Conservation (phyloP, 2,329 filamentous ascomycete genomes). For the Fusarium armeniacum region DNA sequence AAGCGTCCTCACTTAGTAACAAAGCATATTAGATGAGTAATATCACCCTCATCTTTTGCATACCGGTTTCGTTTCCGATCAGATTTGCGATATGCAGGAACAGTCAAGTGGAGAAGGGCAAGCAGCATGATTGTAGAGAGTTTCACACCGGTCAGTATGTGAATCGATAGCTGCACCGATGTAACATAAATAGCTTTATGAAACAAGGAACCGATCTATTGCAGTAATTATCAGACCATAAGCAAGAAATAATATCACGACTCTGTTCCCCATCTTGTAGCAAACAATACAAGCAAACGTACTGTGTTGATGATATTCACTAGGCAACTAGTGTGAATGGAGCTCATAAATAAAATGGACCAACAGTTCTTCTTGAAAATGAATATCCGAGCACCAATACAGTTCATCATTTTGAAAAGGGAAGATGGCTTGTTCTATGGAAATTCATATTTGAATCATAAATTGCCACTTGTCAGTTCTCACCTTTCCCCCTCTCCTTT, state of each 20-base stretch:
- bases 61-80: not conserved
- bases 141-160: not conserved
- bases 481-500: not conserved
- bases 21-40: no score
- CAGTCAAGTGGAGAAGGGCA: not conserved
- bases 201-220: not conserved
- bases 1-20: not conserved
- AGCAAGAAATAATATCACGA: not conserved
- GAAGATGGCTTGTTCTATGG: not conserved
- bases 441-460: not conserved
- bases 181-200: not conserved
- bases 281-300: not conserved
- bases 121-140: not conserved
- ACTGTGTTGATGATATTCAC: not conserved
- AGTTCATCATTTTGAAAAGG: not conserved
- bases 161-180: not conserved
- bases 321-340: fast-evolving
- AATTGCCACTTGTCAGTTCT: not conserved
- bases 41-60: not conserved
- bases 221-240: not conserved
- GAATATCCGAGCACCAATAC: not conserved
- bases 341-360: not conserved
- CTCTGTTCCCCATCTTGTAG: not conserved
- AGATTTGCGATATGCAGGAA: not conserved
- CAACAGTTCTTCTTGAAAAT: no score